Evolutionary conservation across 495 filamentous ascomycete species (phyloP).

Genomic region (Penicillium desertorum): DNA sequence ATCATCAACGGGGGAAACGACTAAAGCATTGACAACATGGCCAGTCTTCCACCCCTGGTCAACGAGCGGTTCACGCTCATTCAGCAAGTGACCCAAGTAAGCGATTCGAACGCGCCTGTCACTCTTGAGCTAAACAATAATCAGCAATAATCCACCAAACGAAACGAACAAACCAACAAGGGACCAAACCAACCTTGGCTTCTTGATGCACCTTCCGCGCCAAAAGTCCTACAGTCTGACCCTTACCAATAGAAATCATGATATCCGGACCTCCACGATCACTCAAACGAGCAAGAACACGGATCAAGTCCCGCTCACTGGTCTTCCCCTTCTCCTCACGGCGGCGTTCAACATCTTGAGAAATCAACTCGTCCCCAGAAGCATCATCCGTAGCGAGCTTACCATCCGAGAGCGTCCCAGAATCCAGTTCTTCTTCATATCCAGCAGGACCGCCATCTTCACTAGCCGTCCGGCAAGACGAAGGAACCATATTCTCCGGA

Average conservation of each 20-base stretch:
- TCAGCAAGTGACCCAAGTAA: constrained; percentile 77
- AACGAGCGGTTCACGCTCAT: constrained; percentile 60
- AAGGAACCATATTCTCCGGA: constrained; percentile 64
- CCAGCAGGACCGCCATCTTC: constrained; percentile 30
- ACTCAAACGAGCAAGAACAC: constrained; percentile 64
- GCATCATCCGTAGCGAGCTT: constrained; percentile 45
- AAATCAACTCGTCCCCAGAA: constrained; percentile 47
- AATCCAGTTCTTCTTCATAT: constrained; percentile 36
- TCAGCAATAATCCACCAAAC: constrained; percentile 7
- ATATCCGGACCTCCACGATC: constrained; percentile 66
- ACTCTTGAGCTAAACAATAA: constrained; percentile 40
- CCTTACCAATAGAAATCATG: constrained; percentile 56
- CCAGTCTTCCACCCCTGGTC: constrained; percentile 75
- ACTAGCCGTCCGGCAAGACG: constrained; percentile 16
- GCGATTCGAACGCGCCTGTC: constrained; percentile 63
- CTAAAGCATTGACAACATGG: constrained; percentile 76
- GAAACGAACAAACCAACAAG: not conserved
- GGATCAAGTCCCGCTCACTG: constrained; percentile 55
- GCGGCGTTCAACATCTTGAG: constrained; percentile 55
- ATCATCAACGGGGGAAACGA: constrained; percentile 48
- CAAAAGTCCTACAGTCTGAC: constrained; percentile 62
- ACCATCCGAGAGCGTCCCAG: constrained; percentile 48
- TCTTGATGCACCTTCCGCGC: constrained; percentile 63
- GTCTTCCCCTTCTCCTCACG: constrained; percentile 65
- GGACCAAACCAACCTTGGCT: constrained; percentile 55